Conservation (phyloP, 2,329 filamentous ascomycete genomes). For the Monosporascus sp. region DNA sequence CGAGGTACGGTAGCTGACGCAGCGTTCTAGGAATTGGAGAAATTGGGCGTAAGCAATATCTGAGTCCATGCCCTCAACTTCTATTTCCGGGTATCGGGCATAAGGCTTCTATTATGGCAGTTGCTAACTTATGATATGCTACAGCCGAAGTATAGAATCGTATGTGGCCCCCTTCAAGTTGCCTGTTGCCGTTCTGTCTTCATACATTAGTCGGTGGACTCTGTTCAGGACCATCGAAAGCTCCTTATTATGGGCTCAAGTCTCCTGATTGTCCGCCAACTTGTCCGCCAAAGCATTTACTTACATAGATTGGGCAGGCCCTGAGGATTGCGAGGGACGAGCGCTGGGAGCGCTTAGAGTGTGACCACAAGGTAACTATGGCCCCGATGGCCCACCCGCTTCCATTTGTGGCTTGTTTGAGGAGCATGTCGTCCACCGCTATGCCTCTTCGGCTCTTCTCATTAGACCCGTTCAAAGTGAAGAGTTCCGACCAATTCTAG, state of each 20-base stretch:
- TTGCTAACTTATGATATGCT: conserved; percentile 41
- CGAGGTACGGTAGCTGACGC: no score
- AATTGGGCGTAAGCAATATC: background rate
- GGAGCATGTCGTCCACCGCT: no score
- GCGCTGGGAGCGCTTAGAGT: conserved; percentile 77
- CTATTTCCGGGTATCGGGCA: background rate
- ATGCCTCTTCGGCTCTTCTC: no score
- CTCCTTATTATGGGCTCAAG: conserved; percentile 49
- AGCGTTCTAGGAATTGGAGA: background rate
- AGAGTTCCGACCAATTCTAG: no score
- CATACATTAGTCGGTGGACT: no score
- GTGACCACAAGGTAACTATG: conserved; percentile 66
- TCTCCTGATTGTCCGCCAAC: conserved; percentile 57
- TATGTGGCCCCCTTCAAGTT: background rate
- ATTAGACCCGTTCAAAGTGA: no score
- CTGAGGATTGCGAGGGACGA: conserved; percentile 83
- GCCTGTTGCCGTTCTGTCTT: no score
- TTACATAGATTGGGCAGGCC: conserved; percentile 37
- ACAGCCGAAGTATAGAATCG: background rate
- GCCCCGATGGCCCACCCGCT: no score
- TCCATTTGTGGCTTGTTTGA: no score
- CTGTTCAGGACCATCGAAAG: no score
- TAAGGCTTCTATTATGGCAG: conserved; percentile 51
- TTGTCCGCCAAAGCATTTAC: background rate
- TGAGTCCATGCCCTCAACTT: background rate